Base-by-base conservation (phyloP, 768 basidiomycete species). In the Paxillus rubicundulus region DNA sequence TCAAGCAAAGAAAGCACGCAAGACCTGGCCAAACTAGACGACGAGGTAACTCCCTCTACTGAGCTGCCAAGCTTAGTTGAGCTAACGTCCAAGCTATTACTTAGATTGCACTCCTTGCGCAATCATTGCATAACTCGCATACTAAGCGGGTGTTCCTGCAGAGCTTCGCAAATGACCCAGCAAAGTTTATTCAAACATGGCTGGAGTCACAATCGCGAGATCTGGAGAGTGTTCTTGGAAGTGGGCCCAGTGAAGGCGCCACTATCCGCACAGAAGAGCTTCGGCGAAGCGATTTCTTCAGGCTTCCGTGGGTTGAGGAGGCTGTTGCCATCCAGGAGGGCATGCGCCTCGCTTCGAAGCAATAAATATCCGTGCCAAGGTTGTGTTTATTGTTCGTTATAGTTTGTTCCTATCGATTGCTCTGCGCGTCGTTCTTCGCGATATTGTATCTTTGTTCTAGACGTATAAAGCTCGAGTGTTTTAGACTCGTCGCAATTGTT, bases 141-240 rank as follows among this genome's bases (percentile, higher is more conserved):
- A 77, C 91, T 57, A 96, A 95, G 69, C 80, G 85, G 20, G 87
- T 89, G 8, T 98, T 98, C 71, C 72, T 98, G 39, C 80, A 84
- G 56, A 82, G 84, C 2, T 97, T 97, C 64, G 83, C 91, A 12
- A 73, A 80, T 0, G 82, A 93, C 45, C 91, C 95, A 8, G 76
- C 84, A 6, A 76, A 78, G 57, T 89, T 98, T 66, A 88, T 94
- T 50, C 87, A 94, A 63, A 87, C 83, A 3, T 97, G 92, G 92
- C 68, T 98, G 16, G 88, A 89, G 60, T 93, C 90, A 2, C 95
- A 98, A 67, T 90, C 92, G 43, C 80, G 92, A 13, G 95, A 98
- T 70, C 69, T 98, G 40, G 92, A 95, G 71, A 87, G 82, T 52
- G 78, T 95, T 52, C 76, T 97, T n/a, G 92, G 92, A 28, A 91